Conservation (phyloP, 202 grass and related monocot genomes). For the Dendrocalamus latiflorus region DNA sequence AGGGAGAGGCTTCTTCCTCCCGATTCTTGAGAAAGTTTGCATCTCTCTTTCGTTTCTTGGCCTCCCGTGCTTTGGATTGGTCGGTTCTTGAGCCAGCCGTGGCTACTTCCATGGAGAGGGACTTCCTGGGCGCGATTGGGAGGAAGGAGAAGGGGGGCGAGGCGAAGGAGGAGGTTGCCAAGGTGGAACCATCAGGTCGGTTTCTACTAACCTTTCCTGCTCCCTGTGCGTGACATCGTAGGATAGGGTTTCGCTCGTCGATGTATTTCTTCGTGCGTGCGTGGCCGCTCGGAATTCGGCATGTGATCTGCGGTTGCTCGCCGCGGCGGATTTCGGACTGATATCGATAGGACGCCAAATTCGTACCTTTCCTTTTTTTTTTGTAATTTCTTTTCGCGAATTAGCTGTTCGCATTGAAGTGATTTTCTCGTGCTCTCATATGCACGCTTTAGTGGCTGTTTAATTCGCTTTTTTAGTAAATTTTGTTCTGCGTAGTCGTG, state of each 20-base stretch:
- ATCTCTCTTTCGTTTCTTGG: neutral
- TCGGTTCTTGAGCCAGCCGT: neutral
- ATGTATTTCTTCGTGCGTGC: neutral
- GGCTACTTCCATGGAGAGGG: constrained; percentile 63
- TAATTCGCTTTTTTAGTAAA: neutral
- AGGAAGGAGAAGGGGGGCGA: neutral
- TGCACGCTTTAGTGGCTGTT: neutral
- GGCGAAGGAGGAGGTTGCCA: neutral
- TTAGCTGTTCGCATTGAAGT: neutral
- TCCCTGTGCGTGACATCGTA: neutral
- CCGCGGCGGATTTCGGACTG: neutral
- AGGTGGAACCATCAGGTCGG: constrained; percentile 39
- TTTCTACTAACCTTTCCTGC: neutral
- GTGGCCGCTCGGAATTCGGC: neutral
- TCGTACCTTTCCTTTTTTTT: neutral
- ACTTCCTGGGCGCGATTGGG: constrained; percentile 67
- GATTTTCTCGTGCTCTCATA: neutral
- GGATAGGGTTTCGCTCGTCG: neutral
- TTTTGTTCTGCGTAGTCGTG: neutral
- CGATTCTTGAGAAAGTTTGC: neutral
- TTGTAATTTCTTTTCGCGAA: neutral
- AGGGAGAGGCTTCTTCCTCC: neutral
- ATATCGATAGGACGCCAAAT: neutral
- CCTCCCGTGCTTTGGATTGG: neutral
- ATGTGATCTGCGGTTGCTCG: neutral